Percentiles rank a stretch among this genome's conserved stretches.
phyloP scores from a whole-genome alignment of 164 flowering plant species.

The Annona squamosa region DNA sequence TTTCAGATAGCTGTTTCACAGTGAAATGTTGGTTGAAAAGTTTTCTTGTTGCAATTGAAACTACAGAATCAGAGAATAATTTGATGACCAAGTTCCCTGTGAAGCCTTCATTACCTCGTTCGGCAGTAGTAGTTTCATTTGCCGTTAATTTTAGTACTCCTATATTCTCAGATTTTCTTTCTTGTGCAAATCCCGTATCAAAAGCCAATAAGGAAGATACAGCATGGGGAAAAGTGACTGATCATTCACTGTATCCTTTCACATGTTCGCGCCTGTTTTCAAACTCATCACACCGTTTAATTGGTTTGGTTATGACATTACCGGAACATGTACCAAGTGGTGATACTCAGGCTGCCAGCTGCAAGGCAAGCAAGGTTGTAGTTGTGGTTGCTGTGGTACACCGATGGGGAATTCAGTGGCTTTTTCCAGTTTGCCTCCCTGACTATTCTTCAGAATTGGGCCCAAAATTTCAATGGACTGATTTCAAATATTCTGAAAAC shows the following conservation, averaged over 20 bases:
- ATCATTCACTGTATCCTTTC: slow-evolving; percentile 15
- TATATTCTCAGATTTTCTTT: slow-evolving; percentile 25
- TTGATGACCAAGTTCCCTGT: slow-evolving; percentile 55
- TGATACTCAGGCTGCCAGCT: slow-evolving; percentile 18
- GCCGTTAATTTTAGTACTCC: slow-evolving; percentile 38
- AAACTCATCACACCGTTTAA: slow-evolving; percentile 40
- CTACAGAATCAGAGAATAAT: slow-evolving; percentile 40
- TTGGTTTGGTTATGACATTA: slow-evolving; percentile 57
- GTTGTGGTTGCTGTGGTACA: slow-evolving; percentile 47
- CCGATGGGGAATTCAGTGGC: slow-evolving; percentile 66
- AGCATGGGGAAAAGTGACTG: slow-evolving; percentile 11
- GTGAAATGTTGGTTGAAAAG: slow-evolving; percentile 71
- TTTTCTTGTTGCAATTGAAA: slow-evolving; percentile 50
- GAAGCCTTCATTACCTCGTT: slow-evolving; percentile 46
- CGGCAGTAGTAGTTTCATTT: slow-evolving; percentile 71
- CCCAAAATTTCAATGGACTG: slow-evolving; percentile 50
- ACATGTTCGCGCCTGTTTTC: slow-evolving; percentile 68
- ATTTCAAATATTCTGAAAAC: slow-evolving; percentile 60
- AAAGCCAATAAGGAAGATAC: slow-evolving; percentile 19
- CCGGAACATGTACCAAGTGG: slow-evolving; percentile 18
- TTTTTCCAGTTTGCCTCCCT: slow-evolving; percentile 53
- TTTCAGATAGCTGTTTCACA: slow-evolving; percentile 13
- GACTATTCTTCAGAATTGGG: slow-evolving; percentile 22
- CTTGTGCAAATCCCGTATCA: slow-evolving; percentile 18
- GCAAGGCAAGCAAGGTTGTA: slow-evolving; percentile 18